These are phyloP conservation scores for Mariannaea elegans DNA, from an alignment of 2,329 filamentous ascomycete genomes.

Conservation along the genomic window DNA sequence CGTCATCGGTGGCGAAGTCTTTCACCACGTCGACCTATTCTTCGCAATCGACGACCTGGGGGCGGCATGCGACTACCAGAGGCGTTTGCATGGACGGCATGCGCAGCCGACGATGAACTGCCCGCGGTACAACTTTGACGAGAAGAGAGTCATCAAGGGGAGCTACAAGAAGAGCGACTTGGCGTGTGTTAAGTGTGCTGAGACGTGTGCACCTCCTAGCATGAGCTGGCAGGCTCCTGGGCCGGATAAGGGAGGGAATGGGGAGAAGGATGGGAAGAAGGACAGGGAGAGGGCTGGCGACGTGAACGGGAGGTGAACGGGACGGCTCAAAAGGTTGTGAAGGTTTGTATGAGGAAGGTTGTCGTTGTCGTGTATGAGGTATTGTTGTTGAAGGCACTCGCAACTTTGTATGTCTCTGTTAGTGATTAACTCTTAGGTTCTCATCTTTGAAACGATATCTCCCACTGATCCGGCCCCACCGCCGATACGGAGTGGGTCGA, in stretches of 20 bases:
- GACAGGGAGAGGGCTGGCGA: slow-evolving; percentile 3
- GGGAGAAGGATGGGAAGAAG: background rate
- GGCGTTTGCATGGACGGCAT: slow-evolving; percentile 35
- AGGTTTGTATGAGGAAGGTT: slow-evolving; percentile 4
- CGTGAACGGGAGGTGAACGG: background rate
- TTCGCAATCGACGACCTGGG: slow-evolving; percentile 40
- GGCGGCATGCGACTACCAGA: slow-evolving; percentile 40
- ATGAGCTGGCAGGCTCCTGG: slow-evolving; percentile 39
- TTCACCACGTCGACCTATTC: slow-evolving; percentile 38
- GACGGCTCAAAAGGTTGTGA: background rate
- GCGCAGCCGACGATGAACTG: slow-evolving; percentile 35
- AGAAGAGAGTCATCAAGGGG: slow-evolving; percentile 39
- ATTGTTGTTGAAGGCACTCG: too few species aligned
- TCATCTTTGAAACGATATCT: background rate
- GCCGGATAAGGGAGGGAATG: slow-evolving; percentile 12
- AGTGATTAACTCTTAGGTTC: background rate
- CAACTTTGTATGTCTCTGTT: background rate
- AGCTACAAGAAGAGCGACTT: slow-evolving; percentile 37
- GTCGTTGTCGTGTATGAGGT: background rate
- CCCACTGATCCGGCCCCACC: slow-evolving; percentile 17
- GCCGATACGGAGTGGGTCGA: slow-evolving; percentile 12
- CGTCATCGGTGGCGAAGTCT: slow-evolving; percentile 34
- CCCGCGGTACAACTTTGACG: slow-evolving; percentile 38
- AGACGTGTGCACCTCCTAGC: slow-evolving; percentile 40
- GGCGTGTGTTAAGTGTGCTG: slow-evolving; percentile 39